These are phyloP conservation scores for Colletotrichum horii DNA, from an alignment of 2,329 filamentous ascomycete species.

Conservation along the genomic window DNA sequence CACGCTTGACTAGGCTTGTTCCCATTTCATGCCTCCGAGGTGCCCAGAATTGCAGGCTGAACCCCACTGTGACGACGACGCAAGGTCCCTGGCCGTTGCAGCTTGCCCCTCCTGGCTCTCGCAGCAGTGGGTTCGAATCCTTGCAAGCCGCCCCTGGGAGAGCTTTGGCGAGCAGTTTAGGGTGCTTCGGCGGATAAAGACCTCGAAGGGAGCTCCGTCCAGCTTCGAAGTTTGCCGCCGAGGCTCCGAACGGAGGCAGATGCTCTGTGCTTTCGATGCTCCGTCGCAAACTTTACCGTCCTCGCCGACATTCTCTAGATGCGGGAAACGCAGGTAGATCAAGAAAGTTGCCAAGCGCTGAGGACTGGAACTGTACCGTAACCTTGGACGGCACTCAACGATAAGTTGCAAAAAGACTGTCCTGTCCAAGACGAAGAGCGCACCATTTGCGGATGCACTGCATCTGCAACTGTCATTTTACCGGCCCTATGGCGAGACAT, in stretches of 20 bases:
- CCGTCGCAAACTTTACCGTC: neutral
- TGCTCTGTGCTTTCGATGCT: neutral
- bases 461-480: constrained; percentile 29
- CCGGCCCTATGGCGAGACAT: constrained; percentile 33
- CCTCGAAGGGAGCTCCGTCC: neutral
- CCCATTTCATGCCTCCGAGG: neutral
- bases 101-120: neutral
- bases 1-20: neutral
- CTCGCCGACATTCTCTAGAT: neutral
- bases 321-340: neutral
- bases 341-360: neutral
- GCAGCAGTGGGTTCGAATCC: neutral
- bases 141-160: neutral
- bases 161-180: neutral
- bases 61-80: neutral
- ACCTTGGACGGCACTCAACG: neutral
- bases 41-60: neutral
- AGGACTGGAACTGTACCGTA: neutral
- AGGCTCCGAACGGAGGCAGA: neutral
- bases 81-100: neutral
- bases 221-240: neutral
- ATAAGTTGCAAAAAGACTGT: neutral
- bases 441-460: neutral
- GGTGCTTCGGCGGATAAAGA: neutral
- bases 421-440: neutral